Base-by-base conservation (phyloP, 2,329 filamentous ascomycete species). In the Colletotrichum liaoningense region DNA sequence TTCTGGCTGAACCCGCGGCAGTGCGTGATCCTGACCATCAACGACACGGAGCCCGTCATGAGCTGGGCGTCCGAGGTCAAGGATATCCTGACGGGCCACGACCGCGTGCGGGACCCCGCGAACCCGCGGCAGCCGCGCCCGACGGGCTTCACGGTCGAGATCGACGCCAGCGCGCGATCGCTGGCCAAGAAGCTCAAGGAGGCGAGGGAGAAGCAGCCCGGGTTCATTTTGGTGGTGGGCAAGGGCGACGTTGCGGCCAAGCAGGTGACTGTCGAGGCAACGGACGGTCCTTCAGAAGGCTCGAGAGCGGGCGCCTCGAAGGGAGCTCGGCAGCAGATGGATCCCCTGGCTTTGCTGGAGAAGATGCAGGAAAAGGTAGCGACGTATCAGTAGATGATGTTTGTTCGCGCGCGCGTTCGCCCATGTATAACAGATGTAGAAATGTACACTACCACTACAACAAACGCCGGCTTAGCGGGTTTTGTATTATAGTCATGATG, bases 1-100 rank as follows among this genome's bases (percentile, higher is more conserved):
- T 96, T 97, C 80, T 97, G 95, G 95, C 86, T 97, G 11, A 95
- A 93, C 68, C 95, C 95, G 1, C 90, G 91, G 6, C 95, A 97
- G 79, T 92, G 90, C 55, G 90, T 93, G 58, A 88, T 97, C 69
- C 82, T 97, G 38, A 93, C 93, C 0, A 88, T 96, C 66, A 95
- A 93, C 77, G 87, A 91, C 62, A 88, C 86, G 5, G 83, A 86
- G 4, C 83, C 86, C 1, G 86, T 92, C 1, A 73, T 92, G 11
- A 81, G 81, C 1, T 89, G 83, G 85, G 88, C 83, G 26, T 85
- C 80, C 71, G 81, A 83, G 55, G 82, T 86, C 6, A 85, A 87
- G 70, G 83, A 88, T 60, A 80, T 89, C 6, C 83, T 92, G 5
- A 81, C 88, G 38, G 89, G 91, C 5, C 84, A 81, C 62, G 83